Base-by-base conservation (phyloP, 176 grass and related monocot genomes). In the Rhynchospora breviuscula region DNA sequence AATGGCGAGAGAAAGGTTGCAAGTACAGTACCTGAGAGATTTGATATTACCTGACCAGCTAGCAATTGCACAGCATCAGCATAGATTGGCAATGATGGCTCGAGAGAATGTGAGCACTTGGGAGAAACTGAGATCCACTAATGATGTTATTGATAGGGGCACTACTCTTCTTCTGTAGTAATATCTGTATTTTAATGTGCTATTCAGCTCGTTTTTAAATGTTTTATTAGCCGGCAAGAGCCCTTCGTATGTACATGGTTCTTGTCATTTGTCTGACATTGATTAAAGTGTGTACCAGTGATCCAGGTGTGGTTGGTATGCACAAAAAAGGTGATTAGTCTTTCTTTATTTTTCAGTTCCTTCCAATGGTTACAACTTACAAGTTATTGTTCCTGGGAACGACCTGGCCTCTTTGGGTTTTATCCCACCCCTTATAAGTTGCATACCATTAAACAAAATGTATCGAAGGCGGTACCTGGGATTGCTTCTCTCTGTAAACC, bases 1-100 rank as follows among this genome's bases (percentile, higher is more conserved):
- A 44, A 87, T 99, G 89, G 96, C 93, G 83, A 92, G 84, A 81
- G 89, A 99, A 88, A 80, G 86, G 58, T 84, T 85, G 56, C 96
- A 99, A 65, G 63, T 93, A 57, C 68, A 83, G 17, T 84, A 87
- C 78, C 51, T 95, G 25, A 89, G 84, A 82, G 91, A 92, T 83
- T 63, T 90, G 79, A 82, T 99, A 76, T 93, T 93, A 15, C 2
- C 88, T 10, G 91, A 99, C 80, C 96, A 91, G 49, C 67, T 95
- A 43, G 45, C 77, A 8, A 64, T 93, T 46, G 58, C 65, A 51
- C 93, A 99, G 79, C 90, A 98, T 82, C 87, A 90, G 35, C 52
- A 63, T 44, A 89, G n/a, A 65, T 61, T 22, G 23, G 47, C 54
- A 46, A 47, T 46, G 25, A 65, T 65, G 63, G 63, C 35, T 67